These are phyloP conservation scores for Fusarium proliferatum DNA, from an alignment of 2,329 filamentous ascomycete species.

Conservation along the genomic window DNA sequence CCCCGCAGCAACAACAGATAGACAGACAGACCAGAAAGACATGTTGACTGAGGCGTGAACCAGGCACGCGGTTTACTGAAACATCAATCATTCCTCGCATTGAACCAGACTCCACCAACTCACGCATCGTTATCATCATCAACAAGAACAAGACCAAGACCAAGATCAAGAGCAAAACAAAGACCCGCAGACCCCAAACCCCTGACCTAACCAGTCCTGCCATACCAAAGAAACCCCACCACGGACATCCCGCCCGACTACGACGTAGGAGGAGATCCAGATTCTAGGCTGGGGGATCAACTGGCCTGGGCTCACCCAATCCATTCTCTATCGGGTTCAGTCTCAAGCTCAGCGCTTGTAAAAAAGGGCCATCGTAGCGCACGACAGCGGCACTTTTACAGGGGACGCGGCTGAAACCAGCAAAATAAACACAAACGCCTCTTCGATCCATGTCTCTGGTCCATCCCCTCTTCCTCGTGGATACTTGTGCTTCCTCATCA, in stretches of 20 bases:
- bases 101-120: neutral
- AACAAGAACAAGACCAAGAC: neutral
- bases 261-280: slow-evolving; percentile 24
- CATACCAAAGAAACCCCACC: slow-evolving; percentile 32
- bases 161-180: slow-evolving; percentile 1
- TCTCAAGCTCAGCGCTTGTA: slow-evolving; percentile 7
- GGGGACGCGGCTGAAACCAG: slow-evolving; percentile 35
- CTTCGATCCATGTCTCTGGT: neutral
- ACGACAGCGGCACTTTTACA: slow-evolving; percentile 16
- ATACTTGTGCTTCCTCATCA: slow-evolving; percentile 20
- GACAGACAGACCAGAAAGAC: neutral
- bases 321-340: slow-evolving; percentile 1
- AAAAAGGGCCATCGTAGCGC: slow-evolving; percentile 14
- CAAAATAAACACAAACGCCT: slow-evolving; percentile 35
- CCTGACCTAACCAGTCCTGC: slow-evolving; percentile 32
- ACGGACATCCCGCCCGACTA: slow-evolving; percentile 37
- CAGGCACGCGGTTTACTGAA: slow-evolving; percentile 29
- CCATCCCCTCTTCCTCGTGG: slow-evolving; percentile 9
- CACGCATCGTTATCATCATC: slow-evolving; percentile 13
- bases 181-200: slow-evolving; percentile 31
- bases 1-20: slow-evolving; percentile 26
- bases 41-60: slow-evolving; percentile 6
- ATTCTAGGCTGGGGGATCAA: slow-evolving; percentile 26
- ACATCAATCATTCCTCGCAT: slow-evolving; percentile 31
- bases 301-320: slow-evolving; percentile 24